Evolutionary conservation across 2,329 filamentous ascomycete species (phyloP).

Genomic region (Sclerotinia subarctica): DNA sequence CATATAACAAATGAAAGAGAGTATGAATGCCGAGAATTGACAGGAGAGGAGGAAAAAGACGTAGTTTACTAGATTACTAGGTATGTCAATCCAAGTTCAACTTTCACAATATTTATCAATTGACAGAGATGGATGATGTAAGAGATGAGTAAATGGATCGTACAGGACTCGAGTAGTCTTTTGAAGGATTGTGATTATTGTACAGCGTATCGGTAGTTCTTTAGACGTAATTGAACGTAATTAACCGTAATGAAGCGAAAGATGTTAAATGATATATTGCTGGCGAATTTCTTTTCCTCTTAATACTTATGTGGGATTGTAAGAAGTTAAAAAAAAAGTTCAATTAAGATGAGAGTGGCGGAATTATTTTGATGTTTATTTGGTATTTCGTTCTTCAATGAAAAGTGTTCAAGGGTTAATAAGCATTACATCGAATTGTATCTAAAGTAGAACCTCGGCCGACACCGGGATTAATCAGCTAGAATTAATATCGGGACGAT

Average conservation of each 20-base stretch:
- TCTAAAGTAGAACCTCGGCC: background rate
- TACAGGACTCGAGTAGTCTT: background rate
- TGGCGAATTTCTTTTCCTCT: background rate
- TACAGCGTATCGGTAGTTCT: too few relatives aligned
- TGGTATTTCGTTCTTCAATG: background rate
- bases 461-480: constrained; percentile 4
- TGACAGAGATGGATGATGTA: constrained; percentile 1
- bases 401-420: background rate
- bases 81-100: background rate
- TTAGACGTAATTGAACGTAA: too few relatives aligned
- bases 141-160: background rate
- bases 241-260: background rate
- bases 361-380: background rate
- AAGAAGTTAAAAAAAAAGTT: background rate
- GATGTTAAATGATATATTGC: background rate
- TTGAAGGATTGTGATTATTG: background rate
- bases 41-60: background rate
- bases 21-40: background rate
- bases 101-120: background rate
- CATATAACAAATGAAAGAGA: background rate
- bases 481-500: background rate
- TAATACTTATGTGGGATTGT: background rate
- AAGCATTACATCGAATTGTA: background rate
- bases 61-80: background rate
- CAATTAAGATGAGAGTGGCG: background rate